Evolutionary conservation across 78 protist species (phyloP).

Genomic region (Reticulomyxa filosa): DNA sequence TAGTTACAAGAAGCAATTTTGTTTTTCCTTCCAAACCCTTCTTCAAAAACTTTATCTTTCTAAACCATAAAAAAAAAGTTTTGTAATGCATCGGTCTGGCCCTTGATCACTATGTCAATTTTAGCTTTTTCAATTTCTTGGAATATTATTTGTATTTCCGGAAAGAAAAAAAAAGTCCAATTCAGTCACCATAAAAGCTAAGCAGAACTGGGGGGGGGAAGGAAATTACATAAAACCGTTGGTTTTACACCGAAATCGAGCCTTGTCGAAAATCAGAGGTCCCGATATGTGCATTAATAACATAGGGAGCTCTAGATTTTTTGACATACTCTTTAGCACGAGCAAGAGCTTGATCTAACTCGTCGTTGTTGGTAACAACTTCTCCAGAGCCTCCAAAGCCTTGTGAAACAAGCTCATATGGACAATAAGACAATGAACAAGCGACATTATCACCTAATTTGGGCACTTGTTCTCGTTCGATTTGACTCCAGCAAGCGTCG

Average conservation of each 20-base stretch:
- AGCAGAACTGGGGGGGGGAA: too few species aligned
- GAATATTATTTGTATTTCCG: too few species aligned
- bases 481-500: slow-evolving; percentile 56
- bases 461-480: slow-evolving; percentile 24
- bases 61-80: too few species aligned
- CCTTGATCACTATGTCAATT: neutral
- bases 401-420: slow-evolving; percentile 23
- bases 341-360: neutral
- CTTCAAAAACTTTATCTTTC: too few species aligned
- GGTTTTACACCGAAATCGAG: slow-evolving; percentile 32
- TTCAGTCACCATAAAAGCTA: too few species aligned
- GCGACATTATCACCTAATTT: slow-evolving; percentile 20
- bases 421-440: slow-evolving; percentile 23
- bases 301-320: neutral
- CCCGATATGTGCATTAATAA: slow-evolving; percentile 40
- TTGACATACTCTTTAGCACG: neutral
- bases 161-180: too few species aligned
- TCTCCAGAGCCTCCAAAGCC: slow-evolving; percentile 8
- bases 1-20: too few species aligned
- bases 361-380: neutral
- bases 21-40: too few species aligned
- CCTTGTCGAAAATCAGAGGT: slow-evolving; percentile 45
- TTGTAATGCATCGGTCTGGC: neutral
- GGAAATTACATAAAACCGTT: too few species aligned
- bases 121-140: too few species aligned